These are phyloP conservation scores for Nitzschia sp. DNA, from an alignment of 108 stramenopile genomes.

Conservation along the genomic window DNA sequence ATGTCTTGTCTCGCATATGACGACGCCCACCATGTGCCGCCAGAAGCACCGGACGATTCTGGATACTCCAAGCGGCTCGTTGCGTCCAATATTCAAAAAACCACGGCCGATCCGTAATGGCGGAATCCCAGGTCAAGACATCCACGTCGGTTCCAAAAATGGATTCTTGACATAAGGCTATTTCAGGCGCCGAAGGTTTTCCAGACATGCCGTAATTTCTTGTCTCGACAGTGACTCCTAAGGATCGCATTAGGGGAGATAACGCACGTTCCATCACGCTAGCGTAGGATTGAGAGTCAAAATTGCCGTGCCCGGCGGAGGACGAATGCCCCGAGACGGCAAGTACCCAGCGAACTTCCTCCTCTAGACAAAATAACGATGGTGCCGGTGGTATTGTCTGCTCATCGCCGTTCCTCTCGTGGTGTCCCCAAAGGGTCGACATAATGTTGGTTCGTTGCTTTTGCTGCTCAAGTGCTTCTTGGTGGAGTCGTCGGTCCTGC, in stretches of 20 bases:
- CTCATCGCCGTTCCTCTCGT: background rate
- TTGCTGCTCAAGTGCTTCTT: background rate
- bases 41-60: background rate
- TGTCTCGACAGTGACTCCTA: background rate
- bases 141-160: slow-evolving; percentile 64
- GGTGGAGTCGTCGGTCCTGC: too few relatives aligned
- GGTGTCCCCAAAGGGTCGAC: background rate
- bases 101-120: slow-evolving; percentile 33
- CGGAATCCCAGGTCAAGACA: slow-evolving; percentile 65
- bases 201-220: slow-evolving; percentile 48
- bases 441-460: background rate
- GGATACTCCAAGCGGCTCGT: background rate
- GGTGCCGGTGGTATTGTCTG: background rate
- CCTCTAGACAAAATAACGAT: background rate
- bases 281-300: slow-evolving; percentile 53
- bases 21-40: background rate
- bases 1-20: background rate
- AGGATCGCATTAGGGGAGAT: background rate
- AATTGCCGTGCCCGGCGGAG: slow-evolving; percentile 52
- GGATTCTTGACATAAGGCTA: background rate
- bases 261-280: slow-evolving; percentile 39
- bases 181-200: slow-evolving; percentile 17
- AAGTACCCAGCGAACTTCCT: slow-evolving; percentile 51
- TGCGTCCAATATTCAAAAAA: background rate
- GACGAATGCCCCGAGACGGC: slow-evolving; percentile 52